phyloP scores from a whole-genome alignment of 2,329 filamentous ascomycete species.

The Xylaria polymorpha region DNA sequence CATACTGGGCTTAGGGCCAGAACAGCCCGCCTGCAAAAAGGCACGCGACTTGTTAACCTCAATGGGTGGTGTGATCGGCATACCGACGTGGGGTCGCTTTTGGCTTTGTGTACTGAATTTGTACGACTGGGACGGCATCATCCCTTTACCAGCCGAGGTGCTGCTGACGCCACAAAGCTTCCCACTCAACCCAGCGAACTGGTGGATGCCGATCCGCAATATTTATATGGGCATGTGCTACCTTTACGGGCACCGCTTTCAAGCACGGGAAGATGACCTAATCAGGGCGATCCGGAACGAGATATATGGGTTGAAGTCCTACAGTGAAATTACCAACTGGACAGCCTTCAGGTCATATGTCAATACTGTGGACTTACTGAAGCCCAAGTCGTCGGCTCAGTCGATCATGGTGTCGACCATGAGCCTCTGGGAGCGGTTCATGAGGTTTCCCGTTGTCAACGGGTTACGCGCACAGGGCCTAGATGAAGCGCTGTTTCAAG shows the following conservation, averaged over 20 bases:
- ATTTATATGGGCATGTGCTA: conserved; percentile 25
- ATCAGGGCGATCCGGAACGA: conserved; percentile 17
- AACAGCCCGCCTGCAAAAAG: conserved; percentile 3
- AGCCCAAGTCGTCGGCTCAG: conserved; percentile 14
- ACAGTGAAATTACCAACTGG: conserved; percentile 19
- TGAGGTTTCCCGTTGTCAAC: background rate
- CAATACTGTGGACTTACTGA: conserved; percentile 1
- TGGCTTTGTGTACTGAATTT: conserved; percentile 22
- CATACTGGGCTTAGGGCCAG: conserved; percentile 7
- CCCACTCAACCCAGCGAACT: conserved; percentile 21
- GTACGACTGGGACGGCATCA: conserved; percentile 29
- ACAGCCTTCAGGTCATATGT: conserved; percentile 8
- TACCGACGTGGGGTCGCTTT: conserved; percentile 27
- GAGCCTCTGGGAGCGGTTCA: conserved; percentile 7
- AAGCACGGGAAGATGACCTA: conserved; percentile 9
- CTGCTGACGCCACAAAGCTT: conserved; percentile 9
- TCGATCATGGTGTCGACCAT: conserved; percentile 6
- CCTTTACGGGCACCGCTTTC: conserved; percentile 24
- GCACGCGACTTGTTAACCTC: conserved; percentile 12
- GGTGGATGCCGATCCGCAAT: conserved; percentile 28
- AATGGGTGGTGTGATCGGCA: conserved; percentile 13
- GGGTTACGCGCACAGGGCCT: conserved; percentile 4
- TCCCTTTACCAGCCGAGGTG: conserved; percentile 18
- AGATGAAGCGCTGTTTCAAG: conserved; percentile 23
- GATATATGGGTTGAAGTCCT: conserved; percentile 8